Evolutionary conservation across 2,329 filamentous ascomycete genomes (phyloP).

Genomic region (Neopestalotiopsis rosae): DNA sequence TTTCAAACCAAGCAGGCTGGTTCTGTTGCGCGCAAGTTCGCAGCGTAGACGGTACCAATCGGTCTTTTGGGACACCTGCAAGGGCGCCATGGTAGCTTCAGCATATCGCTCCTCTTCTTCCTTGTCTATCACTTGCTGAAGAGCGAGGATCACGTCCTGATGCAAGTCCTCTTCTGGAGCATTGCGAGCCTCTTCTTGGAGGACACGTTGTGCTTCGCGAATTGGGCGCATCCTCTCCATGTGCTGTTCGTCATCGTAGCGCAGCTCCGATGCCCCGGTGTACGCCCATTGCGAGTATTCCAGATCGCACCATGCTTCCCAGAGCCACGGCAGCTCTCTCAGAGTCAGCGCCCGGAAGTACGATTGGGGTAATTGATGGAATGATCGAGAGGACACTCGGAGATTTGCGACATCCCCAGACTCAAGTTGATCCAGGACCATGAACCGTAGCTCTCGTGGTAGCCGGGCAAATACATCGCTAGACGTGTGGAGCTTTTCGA

Average conservation of each 20-base stretch:
- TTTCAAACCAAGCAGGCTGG: constrained; percentile 8
- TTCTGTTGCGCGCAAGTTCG: neutral
- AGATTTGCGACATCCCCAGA: constrained; percentile 10
- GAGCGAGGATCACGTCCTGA: neutral
- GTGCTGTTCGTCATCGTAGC: neutral
- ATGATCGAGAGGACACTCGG: neutral
- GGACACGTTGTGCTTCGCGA: neutral
- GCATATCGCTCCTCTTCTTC: neutral
- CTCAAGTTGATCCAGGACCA: neutral
- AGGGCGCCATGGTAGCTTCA: neutral
- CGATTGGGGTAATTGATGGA: neutral
- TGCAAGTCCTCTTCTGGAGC: neutral
- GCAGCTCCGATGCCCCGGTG: neutral
- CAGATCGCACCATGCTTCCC: constrained; percentile 10
- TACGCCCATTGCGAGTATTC: constrained; percentile 3
- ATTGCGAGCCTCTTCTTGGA: neutral
- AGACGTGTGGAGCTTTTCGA: neutral
- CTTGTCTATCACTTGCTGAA: neutral
- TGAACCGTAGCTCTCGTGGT: neutral
- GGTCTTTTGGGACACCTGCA: neutral
- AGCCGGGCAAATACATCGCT: neutral
- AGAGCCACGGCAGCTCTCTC: constrained; percentile 9
- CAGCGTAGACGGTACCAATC: constrained; percentile 9
- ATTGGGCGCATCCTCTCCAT: neutral
- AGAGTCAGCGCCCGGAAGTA: neutral